Base-by-base conservation (phyloP, 345 rosid genomes). In the Melastoma malabathricum region DNA sequence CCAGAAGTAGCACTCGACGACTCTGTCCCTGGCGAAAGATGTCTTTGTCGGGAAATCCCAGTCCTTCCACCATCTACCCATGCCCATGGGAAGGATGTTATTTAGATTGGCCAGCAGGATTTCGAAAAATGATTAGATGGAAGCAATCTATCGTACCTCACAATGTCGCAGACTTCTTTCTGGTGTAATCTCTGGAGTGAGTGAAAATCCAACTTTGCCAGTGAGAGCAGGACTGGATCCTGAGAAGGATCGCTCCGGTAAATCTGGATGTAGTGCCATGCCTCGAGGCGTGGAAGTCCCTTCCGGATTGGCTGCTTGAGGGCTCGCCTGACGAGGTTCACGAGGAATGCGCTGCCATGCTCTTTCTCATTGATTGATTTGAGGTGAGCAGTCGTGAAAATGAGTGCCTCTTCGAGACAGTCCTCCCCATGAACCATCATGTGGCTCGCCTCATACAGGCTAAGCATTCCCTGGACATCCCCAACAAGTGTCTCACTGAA, bases 121-220 rank as follows among this genome's bases (percentile, higher is more conserved):
- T 22, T 22, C 25, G 25, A 22, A 22, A 22, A 22, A 22, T 4
- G 25, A 22, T 22, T 4, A 22, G 2, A 22, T 4, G 25, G n/a
- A n/a, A 22, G 25, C 2, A 22, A 22, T 2, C 25, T 22, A 1
- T 22, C 25, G 2, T 22, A 68, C 66, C 46, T 65, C 10, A 63
- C 3, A 12, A 74, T 52, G 2, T 39, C 51, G 18, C 23, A 47
- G 3, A 74, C 50, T 18, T 74, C 70, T 19, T 64, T n/a, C 47
- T 46, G 64, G 43, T 74, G 70, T 5, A 17, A 6, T 10, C 44
- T 31, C 49, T 73, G 70, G 31, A 68, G 18, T 0, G 47, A 10
- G 56, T 65, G 62, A 59, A 74, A 74, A 39, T 70, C 79, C 13
- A 74, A 15, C 58, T 69, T 74, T 13, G 74, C 73, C 48, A 75